phyloP scores from a whole-genome alignment of 169 alveolate genomes.

The Cryptosporidium meleagridis region DNA sequence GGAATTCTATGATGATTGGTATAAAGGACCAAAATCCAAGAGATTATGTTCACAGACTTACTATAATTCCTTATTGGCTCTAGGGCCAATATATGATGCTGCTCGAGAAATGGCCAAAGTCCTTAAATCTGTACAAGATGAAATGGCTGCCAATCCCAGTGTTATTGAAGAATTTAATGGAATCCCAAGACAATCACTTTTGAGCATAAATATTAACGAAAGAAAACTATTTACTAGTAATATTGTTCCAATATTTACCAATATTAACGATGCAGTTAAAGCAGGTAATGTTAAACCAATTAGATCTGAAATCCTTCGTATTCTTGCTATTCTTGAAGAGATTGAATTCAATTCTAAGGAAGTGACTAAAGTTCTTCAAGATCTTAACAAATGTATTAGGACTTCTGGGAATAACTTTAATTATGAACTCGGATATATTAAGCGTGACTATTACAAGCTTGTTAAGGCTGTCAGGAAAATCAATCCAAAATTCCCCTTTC shows the following conservation, averaged over 20 bases:
- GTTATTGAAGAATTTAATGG: slow-evolving; percentile 13
- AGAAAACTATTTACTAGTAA: slow-evolving; percentile 5
- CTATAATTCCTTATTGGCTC: background rate
- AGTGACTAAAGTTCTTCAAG: background rate
- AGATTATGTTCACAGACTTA: slow-evolving; percentile 15
- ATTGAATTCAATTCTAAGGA: slow-evolving; percentile 35
- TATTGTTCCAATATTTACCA: slow-evolving; percentile 29
- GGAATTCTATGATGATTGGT: slow-evolving; percentile 22
- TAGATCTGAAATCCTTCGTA: slow-evolving; percentile 1
- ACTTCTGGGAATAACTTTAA: background rate
- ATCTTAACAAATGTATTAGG: slow-evolving; percentile 1
- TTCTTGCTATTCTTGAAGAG: slow-evolving; percentile 66
- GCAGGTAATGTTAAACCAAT: background rate
- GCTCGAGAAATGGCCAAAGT: background rate
- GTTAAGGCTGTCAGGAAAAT: slow-evolving; percentile 7
- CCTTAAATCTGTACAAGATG: background rate
- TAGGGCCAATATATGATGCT: slow-evolving; percentile 53
- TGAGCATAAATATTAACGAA: background rate
- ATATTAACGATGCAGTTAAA: background rate
- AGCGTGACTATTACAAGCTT: slow-evolving; percentile 29
- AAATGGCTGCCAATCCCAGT: background rate
- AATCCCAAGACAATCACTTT: background rate
- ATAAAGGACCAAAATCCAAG: slow-evolving; percentile 24
- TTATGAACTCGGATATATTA: background rate
- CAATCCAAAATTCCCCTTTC: slow-evolving; percentile 11